These are phyloP conservation scores for Pyrenopolyporus hunteri DNA, from an alignment of 495 filamentous ascomycete species.

Conservation along the genomic window DNA sequence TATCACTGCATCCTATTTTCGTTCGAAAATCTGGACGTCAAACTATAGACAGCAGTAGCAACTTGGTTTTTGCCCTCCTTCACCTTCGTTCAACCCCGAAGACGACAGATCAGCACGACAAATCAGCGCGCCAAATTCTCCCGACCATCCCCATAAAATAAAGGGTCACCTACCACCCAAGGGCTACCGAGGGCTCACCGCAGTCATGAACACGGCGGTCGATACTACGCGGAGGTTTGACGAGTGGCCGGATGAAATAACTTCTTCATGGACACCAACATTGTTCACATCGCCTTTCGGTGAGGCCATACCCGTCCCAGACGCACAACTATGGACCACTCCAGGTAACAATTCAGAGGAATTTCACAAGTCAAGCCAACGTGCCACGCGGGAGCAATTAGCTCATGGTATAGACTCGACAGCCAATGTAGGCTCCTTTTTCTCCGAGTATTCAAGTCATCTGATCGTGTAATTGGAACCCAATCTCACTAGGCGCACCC, in stretches of 20 bases:
- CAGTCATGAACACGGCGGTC: constrained; percentile 17
- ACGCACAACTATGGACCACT: constrained; percentile 16
- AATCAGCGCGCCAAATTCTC: background rate
- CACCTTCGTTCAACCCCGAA: too few relatives aligned
- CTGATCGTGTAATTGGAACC: too few relatives aligned
- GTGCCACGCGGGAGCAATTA: background rate
- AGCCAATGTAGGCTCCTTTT: constrained; percentile 13
- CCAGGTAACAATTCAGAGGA: constrained; percentile 7
- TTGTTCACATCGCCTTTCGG: constrained; percentile 27
- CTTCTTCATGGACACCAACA: constrained; percentile 5
- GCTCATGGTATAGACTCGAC: background rate
- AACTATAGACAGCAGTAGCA: background rate
- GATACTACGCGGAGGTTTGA: constrained; percentile 4
- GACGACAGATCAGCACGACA: too few relatives aligned
- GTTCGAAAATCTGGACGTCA: too few relatives aligned
- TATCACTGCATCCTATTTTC: too few relatives aligned
- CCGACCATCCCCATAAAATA: background rate
- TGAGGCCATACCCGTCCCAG: constrained; percentile 6
- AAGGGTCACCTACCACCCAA: background rate
- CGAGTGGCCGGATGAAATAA: constrained; percentile 15
- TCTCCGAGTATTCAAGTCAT: background rate
- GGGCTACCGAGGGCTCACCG: background rate
- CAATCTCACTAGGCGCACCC: background rate
- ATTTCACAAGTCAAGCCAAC: constrained; percentile 3
- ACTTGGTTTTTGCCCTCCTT: too few relatives aligned